These are phyloP conservation scores for Hymenoscyphus linearis DNA, from an alignment of 2,329 filamentous ascomycete species.

Conservation along the genomic window DNA sequence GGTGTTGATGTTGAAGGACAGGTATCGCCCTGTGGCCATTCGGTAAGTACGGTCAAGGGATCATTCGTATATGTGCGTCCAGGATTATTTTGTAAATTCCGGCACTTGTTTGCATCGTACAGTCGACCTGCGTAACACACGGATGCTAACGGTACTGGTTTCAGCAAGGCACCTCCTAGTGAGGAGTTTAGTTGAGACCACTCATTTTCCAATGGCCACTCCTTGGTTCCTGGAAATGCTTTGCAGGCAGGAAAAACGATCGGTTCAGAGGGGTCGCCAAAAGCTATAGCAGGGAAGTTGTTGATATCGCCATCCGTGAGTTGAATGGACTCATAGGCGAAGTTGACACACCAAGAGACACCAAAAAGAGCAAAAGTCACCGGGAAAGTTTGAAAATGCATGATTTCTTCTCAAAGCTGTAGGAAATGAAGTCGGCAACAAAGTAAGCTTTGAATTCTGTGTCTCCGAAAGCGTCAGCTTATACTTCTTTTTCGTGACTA, in stretches of 20 bases:
- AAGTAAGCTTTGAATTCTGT: background rate
- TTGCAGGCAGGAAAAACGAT: conserved; percentile 9
- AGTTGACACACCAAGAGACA: conserved; percentile 8
- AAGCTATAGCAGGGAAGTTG: conserved; percentile 13
- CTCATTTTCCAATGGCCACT: conserved; percentile 42
- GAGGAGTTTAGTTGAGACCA: conserved; percentile 45
- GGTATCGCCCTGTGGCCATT: conserved; percentile 36
- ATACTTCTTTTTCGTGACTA: background rate
- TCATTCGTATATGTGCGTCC: conserved; percentile 27
- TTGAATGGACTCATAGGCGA: conserved; percentile 15
- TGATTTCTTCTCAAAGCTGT: background rate
- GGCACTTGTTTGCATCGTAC: conserved; percentile 26
- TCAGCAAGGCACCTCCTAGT: conserved; percentile 38
- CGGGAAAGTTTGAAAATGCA: background rate
- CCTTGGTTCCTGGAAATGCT: conserved; percentile 10
- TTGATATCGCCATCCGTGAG: conserved; percentile 14
- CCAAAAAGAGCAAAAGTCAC: background rate
- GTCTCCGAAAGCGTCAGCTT: background rate
- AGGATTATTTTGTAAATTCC: conserved; percentile 30
- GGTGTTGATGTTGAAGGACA: conserved; percentile 2
- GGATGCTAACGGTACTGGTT: conserved; percentile 38
- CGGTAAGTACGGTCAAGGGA: conserved; percentile 41
- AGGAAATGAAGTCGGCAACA: background rate
- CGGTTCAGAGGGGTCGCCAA: conserved; percentile 36
- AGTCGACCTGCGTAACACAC: conserved; percentile 36